Evolutionary conservation across 2,329 filamentous ascomycete genomes (phyloP).

Genomic region (Colletotrichum abscissum): DNA sequence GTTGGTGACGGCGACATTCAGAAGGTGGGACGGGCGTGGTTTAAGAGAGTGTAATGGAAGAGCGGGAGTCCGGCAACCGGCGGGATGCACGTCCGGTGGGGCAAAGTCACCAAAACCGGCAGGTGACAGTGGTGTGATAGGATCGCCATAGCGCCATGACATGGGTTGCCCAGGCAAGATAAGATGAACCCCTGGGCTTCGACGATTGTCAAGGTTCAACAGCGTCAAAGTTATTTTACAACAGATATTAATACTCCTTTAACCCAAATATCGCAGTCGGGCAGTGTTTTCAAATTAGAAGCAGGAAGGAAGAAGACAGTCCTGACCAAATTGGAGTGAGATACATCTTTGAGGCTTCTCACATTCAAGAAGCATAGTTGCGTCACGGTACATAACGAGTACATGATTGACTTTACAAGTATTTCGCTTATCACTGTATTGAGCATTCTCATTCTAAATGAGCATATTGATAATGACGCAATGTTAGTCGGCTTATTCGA

Average conservation of each 20-base stretch:
- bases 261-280: not conserved
- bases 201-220: not conserved
- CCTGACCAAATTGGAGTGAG: not conserved
- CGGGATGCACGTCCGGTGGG: not conserved
- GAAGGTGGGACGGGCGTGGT: not conserved
- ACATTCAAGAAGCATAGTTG: not conserved
- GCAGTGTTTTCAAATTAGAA: not conserved
- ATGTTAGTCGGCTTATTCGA: too few relatives aligned
- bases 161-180: not conserved
- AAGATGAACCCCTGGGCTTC: not conserved
- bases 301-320: not conserved
- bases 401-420: not conserved
- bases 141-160: slow-evolving; percentile 2
- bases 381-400: too few relatives aligned
- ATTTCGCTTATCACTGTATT: not conserved
- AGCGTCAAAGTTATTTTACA: not conserved
- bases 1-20: not conserved
- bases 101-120: not conserved
- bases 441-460: not conserved
- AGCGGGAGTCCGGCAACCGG: not conserved
- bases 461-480: not conserved
- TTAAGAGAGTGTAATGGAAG: not conserved
- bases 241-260: not conserved
- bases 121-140: slow-evolving; percentile 1
- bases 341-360: not conserved